Percentiles rank a stretch among this genome's conserved stretches.
phyloP scores from a whole-genome alignment of 768 basidiomycete genomes.

The Rhodotorula toruloides region DNA sequence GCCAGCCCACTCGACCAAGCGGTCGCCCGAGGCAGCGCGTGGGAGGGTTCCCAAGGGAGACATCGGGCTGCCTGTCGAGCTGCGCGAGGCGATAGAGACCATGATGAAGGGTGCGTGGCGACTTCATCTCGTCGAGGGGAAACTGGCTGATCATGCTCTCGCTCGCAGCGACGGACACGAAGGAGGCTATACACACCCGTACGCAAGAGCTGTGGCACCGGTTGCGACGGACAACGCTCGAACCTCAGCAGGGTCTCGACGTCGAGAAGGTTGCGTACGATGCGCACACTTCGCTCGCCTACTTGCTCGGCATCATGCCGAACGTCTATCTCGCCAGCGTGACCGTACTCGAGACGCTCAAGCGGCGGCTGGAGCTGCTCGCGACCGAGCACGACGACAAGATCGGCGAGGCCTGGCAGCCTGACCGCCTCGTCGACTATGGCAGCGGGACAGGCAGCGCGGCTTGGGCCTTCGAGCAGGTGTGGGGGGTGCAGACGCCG shows the following conservation, averaged over 20 bases:
- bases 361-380: constrained; percentile 56
- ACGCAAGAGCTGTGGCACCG: constrained; percentile 66
- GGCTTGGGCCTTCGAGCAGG: constrained; percentile 64
- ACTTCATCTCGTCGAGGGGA: too few relatives aligned
- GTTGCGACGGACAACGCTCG: constrained; percentile 54
- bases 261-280: constrained; percentile 52
- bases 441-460: constrained; percentile 76
- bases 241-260: constrained; percentile 57
- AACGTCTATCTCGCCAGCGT: constrained; percentile 75
- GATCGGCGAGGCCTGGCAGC: constrained; percentile 49
- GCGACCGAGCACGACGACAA: constrained; percentile 50
- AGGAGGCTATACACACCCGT: too few relatives aligned
- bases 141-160: too few relatives aligned
- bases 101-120: too few relatives aligned
- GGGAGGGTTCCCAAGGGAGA: too few relatives aligned
- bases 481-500: constrained; percentile 18
- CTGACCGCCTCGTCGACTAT: constrained; percentile 64
- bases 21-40: background rate
- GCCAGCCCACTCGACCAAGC: constrained; percentile 65
- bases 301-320: constrained; percentile 77
- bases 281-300: constrained; percentile 72
- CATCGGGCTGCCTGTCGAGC: too few relatives aligned
- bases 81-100: too few relatives aligned
- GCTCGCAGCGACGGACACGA: too few relatives aligned
- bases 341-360: constrained; percentile 66